Conservation (phyloP, 495 filamentous ascomycete species). For the Podospora didyma region DNA sequence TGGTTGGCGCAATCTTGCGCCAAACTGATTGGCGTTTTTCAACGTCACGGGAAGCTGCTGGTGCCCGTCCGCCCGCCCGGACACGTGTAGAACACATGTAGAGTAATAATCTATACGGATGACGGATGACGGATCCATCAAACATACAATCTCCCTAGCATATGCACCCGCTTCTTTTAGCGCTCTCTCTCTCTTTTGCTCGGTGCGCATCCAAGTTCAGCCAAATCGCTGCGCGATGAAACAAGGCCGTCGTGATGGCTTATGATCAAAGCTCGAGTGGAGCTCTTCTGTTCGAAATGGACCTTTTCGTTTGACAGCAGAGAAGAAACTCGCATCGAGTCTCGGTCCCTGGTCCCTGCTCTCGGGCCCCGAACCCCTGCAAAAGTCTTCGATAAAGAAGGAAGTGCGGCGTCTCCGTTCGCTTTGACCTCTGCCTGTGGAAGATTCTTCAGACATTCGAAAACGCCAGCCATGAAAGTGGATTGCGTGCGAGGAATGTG, state of each 20-base stretch:
- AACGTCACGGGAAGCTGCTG: too few relatives aligned
- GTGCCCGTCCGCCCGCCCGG: too few relatives aligned
- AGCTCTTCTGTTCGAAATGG: conserved; percentile 5
- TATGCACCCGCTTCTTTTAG: neutral
- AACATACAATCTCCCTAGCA: too few relatives aligned
- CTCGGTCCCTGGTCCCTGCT: conserved; percentile 18
- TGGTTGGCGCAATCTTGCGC: too few relatives aligned
- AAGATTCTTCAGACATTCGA: conserved; percentile 33
- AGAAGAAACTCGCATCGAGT: conserved; percentile 9
- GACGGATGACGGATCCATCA: too few relatives aligned
- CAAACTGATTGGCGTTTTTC: too few relatives aligned
- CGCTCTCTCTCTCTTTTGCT: neutral
- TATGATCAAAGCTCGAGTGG: neutral
- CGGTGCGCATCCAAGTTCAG: too few relatives aligned
- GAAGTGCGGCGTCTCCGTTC: conserved; percentile 11
- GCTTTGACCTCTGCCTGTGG: conserved; percentile 30
- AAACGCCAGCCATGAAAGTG: conserved; percentile 23
- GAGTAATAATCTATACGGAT: too few relatives aligned
- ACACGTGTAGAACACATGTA: too few relatives aligned
- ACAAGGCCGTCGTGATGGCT: neutral
- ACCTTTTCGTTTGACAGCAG: conserved; percentile 4
- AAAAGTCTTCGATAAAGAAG: neutral
- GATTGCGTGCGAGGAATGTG: neutral
- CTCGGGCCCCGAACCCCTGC: neutral
- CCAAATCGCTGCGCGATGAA: neutral